Evolutionary conservation across 108 stramenopile species (phyloP).

Genomic region (Skeletonema marinoi): DNA sequence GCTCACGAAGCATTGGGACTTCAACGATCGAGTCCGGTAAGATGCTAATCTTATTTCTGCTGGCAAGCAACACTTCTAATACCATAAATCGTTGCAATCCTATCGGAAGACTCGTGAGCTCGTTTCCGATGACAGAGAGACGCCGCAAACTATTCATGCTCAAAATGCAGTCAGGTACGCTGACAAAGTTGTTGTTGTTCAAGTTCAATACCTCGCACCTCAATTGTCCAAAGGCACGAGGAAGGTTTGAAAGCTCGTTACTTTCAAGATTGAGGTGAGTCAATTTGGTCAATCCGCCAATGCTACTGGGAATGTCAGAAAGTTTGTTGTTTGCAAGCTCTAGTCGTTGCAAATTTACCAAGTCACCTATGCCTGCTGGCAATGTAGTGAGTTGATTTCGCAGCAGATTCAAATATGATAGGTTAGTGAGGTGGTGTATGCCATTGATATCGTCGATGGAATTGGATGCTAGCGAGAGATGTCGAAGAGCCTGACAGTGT

Average conservation of each 20-base stretch:
- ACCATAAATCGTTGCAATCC: conserved; percentile 9
- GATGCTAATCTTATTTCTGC: conserved; percentile 38
- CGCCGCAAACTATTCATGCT: conserved; percentile 13
- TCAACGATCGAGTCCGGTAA: conserved; percentile 43
- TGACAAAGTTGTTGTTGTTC: conserved; percentile 30
- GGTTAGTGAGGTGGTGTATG: conserved; percentile 22
- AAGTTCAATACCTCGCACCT: conserved; percentile 27
- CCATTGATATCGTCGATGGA: conserved; percentile 20
- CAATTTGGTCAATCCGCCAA: conserved; percentile 22
- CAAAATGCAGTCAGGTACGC: conserved; percentile 24
- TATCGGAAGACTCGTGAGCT: conserved; percentile 11
- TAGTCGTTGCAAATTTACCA: conserved; percentile 11
- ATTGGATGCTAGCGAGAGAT: conserved; percentile 43
- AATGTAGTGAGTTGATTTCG: conserved; percentile 29
- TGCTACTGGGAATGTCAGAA: conserved; percentile 30
- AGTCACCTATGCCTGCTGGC: conserved; percentile 18
- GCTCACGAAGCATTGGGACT: conserved; percentile 16
- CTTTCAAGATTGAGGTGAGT: conserved; percentile 39
- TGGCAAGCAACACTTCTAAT: conserved; percentile 21
- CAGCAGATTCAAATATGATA: conserved; percentile 31
- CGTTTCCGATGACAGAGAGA: conserved; percentile 28
- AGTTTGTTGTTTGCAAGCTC: conserved; percentile 41
- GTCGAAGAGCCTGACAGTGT: conserved; percentile 16
- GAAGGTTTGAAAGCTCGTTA: conserved; percentile 32
- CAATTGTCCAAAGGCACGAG: conserved; percentile 16